Evolutionary conservation across 768 basidiomycete species (phyloP).

Genomic region (Strobilomyces echinocephalus): DNA sequence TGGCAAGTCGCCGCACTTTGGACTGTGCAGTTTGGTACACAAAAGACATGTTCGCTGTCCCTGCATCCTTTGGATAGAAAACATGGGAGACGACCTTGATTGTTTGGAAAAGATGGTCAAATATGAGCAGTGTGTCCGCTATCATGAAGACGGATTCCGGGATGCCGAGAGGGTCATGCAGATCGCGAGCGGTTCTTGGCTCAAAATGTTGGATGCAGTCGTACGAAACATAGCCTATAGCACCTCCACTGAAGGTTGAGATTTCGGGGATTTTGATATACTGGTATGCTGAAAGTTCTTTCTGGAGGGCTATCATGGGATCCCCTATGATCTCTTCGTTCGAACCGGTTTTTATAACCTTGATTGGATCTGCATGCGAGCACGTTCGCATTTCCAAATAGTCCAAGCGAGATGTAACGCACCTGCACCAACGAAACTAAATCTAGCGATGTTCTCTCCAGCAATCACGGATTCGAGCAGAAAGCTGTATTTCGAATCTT

Average conservation of each 20-base stretch:
- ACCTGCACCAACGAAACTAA: constrained; percentile 97
- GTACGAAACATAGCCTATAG: constrained; percentile 95
- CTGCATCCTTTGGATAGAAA: constrained; percentile 71
- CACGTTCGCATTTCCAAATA: neutral
- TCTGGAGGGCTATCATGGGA: constrained; percentile 79
- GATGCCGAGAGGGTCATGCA: constrained; percentile 77
- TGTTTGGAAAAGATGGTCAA: constrained; percentile 94
- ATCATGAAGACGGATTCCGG: constrained; percentile 98
- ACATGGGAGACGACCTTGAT: constrained; percentile 97
- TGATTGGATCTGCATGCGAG: constrained; percentile 71
- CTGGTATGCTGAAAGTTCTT: constrained; percentile 79
- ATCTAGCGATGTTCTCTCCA: constrained; percentile 88
- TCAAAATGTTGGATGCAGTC: constrained; percentile 97
- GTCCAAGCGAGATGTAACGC: constrained; percentile 25
- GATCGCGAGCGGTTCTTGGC: constrained; percentile 76
- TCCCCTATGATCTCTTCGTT: constrained; percentile 81
- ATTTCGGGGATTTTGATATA: constrained; percentile 91
- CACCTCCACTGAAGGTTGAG: constrained; percentile 94
- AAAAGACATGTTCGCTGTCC: constrained; percentile 65
- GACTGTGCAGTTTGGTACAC: constrained; percentile 85
- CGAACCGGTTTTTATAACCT: constrained; percentile 85
- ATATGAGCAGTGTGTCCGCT: constrained; percentile 90
- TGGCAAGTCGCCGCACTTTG: constrained; percentile 79
- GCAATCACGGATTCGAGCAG: constrained; percentile 88
- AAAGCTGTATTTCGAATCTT: constrained; percentile 92